These are phyloP conservation scores for Coniella vitis DNA, from an alignment of 2,329 filamentous ascomycete species.

Conservation along the genomic window DNA sequence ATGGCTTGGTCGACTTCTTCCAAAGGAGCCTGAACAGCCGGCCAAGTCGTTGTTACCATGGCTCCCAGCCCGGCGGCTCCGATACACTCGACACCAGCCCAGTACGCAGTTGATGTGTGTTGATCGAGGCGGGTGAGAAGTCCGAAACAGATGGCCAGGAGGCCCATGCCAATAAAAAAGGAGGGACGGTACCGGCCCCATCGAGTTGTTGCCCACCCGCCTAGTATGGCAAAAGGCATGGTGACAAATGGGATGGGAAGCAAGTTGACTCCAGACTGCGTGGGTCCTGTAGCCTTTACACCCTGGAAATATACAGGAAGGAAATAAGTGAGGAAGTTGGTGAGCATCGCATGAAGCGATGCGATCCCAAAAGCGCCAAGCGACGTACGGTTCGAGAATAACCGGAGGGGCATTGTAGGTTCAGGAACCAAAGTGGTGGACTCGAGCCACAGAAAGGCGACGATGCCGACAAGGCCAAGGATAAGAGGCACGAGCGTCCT, in stretches of 20 bases:
- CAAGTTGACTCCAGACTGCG: slow-evolving; percentile 3
- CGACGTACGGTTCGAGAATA: slow-evolving; percentile 17
- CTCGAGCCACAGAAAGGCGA: slow-evolving; percentile 10
- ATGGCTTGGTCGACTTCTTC: slow-evolving; percentile 29
- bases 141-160: slow-evolving; percentile 6
- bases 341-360: not conserved
- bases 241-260: slow-evolving; percentile 5
- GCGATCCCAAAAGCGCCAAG: slow-evolving; percentile 11
- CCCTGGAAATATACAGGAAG: slow-evolving; percentile 6
- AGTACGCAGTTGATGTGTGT: slow-evolving; percentile 27
- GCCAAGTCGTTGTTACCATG: slow-evolving; percentile 34
- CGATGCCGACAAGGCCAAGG: slow-evolving; percentile 24
- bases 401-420: slow-evolving; percentile 18
- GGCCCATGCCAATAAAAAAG: not conserved
- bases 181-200: slow-evolving; percentile 29
- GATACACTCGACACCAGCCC: slow-evolving; percentile 35
- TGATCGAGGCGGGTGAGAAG: slow-evolving; percentile 29
- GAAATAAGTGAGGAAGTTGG: slow-evolving; percentile 15
- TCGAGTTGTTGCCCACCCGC: slow-evolving; percentile 16
- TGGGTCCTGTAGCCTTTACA: slow-evolving; percentile 23
- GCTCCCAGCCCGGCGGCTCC: slow-evolving; percentile 31
- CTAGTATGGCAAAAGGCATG: slow-evolving; percentile 16
- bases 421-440: not conserved
- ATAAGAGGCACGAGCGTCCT: slow-evolving; percentile 32
- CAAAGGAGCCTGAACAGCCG: slow-evolving; percentile 33